These are phyloP conservation scores for Tetragonia tetragonoides DNA, from an alignment of 148 eudicot species.

Conservation along the genomic window DNA sequence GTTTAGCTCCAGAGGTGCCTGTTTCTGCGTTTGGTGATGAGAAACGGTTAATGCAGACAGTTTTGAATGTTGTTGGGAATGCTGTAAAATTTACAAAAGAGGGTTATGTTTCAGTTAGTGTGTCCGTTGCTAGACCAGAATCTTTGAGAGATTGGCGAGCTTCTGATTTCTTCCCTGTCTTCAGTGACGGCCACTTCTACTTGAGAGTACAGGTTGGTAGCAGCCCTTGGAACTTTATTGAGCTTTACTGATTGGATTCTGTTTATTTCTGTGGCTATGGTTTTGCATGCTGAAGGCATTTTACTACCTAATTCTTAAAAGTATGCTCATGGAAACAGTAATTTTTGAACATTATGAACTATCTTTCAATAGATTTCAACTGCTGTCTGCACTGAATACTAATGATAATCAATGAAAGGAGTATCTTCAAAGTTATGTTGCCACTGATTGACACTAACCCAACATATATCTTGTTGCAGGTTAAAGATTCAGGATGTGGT, in stretches of 20 bases:
- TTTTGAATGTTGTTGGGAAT: slow-evolving; percentile 75
- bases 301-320: neutral
- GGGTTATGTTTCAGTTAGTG: slow-evolving; percentile 67
- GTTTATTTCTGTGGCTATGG: neutral
- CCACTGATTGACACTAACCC: neutral
- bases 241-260: neutral
- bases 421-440: neutral
- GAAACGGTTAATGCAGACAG: slow-evolving; percentile 73
- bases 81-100: slow-evolving; percentile 88
- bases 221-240: neutral
- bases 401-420: neutral
- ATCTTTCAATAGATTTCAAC: neutral
- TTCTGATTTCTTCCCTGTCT: slow-evolving; percentile 51
- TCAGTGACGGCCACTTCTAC: slow-evolving; percentile 66
- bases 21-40: slow-evolving; percentile 75
- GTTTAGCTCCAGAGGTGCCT: slow-evolving; percentile 65
- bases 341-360: neutral
- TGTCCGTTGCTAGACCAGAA: slow-evolving; percentile 65
- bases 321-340: neutral
- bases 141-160: slow-evolving; percentile 64
- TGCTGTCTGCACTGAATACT: neutral
- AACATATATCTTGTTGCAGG: slow-evolving; percentile 38
- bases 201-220: slow-evolving; percentile 69
- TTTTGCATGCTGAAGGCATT: neutral
- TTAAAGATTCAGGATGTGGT: slow-evolving; percentile 91